A percentile compares a stretch with the other conserved stretches of the same genome.
These are phyloP conservation scores for Alternaria sp. DNA, from an alignment of 2,329 filamentous ascomycete genomes.

Conservation along the genomic window DNA sequence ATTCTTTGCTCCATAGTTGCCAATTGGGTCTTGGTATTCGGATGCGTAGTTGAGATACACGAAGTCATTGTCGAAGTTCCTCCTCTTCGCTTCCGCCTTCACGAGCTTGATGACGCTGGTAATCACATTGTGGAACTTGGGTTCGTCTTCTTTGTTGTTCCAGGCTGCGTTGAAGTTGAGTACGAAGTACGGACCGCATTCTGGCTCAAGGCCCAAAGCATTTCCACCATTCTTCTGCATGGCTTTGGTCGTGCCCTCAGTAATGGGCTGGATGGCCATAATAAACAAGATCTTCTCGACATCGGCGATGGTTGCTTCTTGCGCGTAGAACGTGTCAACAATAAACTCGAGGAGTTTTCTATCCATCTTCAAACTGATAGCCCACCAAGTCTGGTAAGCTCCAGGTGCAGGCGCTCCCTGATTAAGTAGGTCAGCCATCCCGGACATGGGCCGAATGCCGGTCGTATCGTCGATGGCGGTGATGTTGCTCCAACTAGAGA, in stretches of 20 bases:
- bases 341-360: slow-evolving; percentile 21
- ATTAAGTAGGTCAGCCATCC: slow-evolving; percentile 26
- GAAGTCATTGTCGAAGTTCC: slow-evolving; percentile 22
- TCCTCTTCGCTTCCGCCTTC: slow-evolving; percentile 18
- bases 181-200: slow-evolving; percentile 27
- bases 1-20: slow-evolving; percentile 49
- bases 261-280: slow-evolving; percentile 29
- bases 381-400: slow-evolving; percentile 32
- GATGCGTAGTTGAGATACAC: slow-evolving; percentile 29
- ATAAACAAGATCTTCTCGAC: slow-evolving; percentile 29
- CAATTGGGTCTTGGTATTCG: slow-evolving; percentile 53
- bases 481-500: slow-evolving; percentile 35
- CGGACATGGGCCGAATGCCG: slow-evolving; percentile 30
- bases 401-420: slow-evolving; percentile 19
- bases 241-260: slow-evolving; percentile 15
- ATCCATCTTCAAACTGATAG: slow-evolving; percentile 32
- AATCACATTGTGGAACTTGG: slow-evolving; percentile 20
- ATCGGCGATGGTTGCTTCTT: slow-evolving; percentile 25
- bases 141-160: slow-evolving; percentile 19
- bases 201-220: slow-evolving; percentile 31
- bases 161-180: slow-evolving; percentile 26
- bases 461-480: slow-evolving; percentile 35
- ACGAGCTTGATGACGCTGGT: slow-evolving; percentile 13
- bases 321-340: slow-evolving; percentile 23
- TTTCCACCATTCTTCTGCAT: slow-evolving; percentile 38